Evolutionary conservation across 2,329 filamentous ascomycete genomes (phyloP), one percentile per base, ranked within the genome.

Genomic region (Leptographium procerum): DNA sequence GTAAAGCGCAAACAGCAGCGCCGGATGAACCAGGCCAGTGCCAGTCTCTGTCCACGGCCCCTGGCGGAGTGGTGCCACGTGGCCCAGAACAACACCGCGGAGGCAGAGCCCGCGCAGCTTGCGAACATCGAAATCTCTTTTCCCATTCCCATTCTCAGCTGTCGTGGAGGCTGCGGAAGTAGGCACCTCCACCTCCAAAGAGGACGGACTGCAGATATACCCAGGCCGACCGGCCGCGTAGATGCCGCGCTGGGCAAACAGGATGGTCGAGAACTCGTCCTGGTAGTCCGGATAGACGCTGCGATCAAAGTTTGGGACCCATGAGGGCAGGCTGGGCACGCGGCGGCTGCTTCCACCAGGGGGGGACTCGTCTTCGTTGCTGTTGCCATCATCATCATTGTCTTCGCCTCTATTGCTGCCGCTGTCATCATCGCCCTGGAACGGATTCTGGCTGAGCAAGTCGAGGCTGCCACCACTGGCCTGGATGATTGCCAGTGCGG

Each of bases 221-320:
- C 40, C 24, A 19, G 56, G 31, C 14, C 48, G 51, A 19, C 60
- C 58, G 7, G 60, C 60, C 1, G 58, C 48, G 29, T 58, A 61
- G 36, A 58, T 58, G 53, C 58, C 58, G 33, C 58, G 60, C 56
- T 60, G 58, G 6, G 58, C 60, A 52, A 60, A 60, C 24, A 61
- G 53, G 8, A 61, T 56, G 16, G 55, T 54, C 4, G 56, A 47
- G 24, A 60, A 55, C 50, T 56, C 47, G 60, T 60, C 58, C 16
- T 47, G 10, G 40, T 48, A 52, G 56, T 60, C 59, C 19, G 29
- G n/a, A 24, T 55, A 56, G 11, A 40, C 31, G 52, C 43, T 55
- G 59, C 55, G 51, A 57, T 61, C 60, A 33, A 61, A 57, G 52
- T 61, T 59, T 29, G 59, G 60, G 2, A n/a, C 57, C 60, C 60